Conservation (phyloP, 106 monocot genomes). For the Dendrobium catenatum region DNA sequence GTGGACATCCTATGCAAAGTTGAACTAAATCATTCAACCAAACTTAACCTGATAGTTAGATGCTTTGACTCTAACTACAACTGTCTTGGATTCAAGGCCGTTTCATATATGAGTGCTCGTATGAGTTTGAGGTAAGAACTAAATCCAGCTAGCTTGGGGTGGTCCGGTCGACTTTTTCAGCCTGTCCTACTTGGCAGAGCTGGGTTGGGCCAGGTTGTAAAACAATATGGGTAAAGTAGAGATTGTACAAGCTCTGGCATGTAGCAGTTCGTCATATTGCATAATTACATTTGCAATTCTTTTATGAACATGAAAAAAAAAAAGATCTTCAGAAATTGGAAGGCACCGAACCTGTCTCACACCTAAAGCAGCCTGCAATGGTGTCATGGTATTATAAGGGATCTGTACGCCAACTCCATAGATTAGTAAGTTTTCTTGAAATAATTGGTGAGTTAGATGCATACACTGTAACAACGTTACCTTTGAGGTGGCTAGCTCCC, state of each 20-base stretch:
- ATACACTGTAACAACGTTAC: slow-evolving; percentile 22
- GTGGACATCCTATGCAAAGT: background rate
- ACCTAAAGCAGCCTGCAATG: slow-evolving; percentile 71
- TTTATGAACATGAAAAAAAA: background rate
- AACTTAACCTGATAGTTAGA: too few relatives aligned
- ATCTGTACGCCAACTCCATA: slow-evolving; percentile 33
- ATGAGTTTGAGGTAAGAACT: too few relatives aligned
- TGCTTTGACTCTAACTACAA: too few relatives aligned
- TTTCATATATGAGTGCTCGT: too few relatives aligned
- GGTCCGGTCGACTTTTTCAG: background rate
- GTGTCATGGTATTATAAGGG: slow-evolving; percentile 60
- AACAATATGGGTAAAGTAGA: background rate
- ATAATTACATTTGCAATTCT: background rate
- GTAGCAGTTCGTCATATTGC: background rate
- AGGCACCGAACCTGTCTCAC: slow-evolving; percentile 41
- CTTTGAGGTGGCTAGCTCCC: slow-evolving; percentile 91
- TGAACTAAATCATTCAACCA: background rate
- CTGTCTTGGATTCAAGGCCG: too few relatives aligned
- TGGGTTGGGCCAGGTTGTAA: background rate
- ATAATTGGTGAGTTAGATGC: background rate
- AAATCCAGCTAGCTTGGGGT: background rate
- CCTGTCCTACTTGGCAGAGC: background rate
- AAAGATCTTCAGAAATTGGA: background rate
- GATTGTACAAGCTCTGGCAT: background rate
- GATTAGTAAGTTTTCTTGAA: background rate